Conservation (phyloP, 2,329 filamentous ascomycete species). For the Fusarium oxysporum region DNA sequence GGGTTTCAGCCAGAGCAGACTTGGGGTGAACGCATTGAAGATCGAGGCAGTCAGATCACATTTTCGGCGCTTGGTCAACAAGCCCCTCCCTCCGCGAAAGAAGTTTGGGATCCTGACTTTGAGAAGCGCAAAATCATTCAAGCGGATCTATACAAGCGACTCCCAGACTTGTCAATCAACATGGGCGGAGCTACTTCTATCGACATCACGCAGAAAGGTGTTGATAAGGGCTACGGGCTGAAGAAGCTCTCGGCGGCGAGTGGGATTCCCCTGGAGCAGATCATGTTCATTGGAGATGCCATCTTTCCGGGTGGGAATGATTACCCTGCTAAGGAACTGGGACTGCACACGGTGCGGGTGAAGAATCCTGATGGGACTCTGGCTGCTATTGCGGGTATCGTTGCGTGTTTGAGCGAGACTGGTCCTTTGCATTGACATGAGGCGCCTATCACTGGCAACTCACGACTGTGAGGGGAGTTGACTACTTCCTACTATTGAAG, state of each 20-base stretch:
- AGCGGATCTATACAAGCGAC: constrained; percentile 11
- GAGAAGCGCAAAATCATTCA: constrained; percentile 21
- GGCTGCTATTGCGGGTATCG: constrained; percentile 19
- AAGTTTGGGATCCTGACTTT: constrained; percentile 20
- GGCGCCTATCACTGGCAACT: rapidly evolving
- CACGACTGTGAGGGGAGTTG: rapidly evolving
- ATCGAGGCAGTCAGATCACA: constrained; percentile 17
- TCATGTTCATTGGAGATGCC: constrained; percentile 23
- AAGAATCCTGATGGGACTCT: constrained; percentile 20
- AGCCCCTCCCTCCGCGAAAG: constrained; percentile 9
- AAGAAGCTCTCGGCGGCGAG: constrained; percentile 18
- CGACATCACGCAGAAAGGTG: constrained; percentile 20
- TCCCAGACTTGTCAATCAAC: constrained; percentile 17
- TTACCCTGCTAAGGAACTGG: constrained; percentile 17
- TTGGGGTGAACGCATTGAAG: constrained; percentile 21
- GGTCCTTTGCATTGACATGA: background rate
- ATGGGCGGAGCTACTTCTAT: constrained; percentile 23
- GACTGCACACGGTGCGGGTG: constrained; percentile 16
- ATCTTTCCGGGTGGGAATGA: constrained; percentile 25
- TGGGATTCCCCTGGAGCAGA: constrained; percentile 5
- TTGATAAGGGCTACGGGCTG: constrained; percentile 19
- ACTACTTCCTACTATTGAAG: rapidly evolving
- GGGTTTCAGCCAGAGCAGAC: constrained; percentile 21
- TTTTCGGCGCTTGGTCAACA: constrained; percentile 19
- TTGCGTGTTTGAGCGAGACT: constrained; percentile 13